Percentiles rank a stretch among this genome's conserved stretches.
Conservation (phyloP, 2,329 filamentous ascomycete genomes). For the Xylaria arbuscula region DNA sequence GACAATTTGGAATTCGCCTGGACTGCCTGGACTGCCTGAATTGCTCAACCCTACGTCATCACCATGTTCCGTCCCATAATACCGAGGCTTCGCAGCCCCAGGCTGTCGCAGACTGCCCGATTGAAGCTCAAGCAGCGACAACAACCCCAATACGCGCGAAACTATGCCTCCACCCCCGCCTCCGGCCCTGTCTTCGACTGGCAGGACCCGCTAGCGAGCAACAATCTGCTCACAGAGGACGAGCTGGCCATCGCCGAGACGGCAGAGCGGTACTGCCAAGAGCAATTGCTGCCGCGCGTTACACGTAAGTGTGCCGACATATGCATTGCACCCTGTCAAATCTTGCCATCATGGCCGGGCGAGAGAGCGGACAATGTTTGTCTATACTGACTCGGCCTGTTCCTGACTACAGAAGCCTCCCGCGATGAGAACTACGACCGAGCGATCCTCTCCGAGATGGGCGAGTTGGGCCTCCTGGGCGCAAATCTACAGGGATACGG, state of each 20-base stretch:
- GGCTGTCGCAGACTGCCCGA: slow-evolving; percentile 35
- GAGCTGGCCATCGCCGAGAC: slow-evolving; percentile 91
- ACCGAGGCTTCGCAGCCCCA: slow-evolving; percentile 37
- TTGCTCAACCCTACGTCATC: slow-evolving; percentile 21
- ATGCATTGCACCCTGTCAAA: neutral
- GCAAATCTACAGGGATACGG: slow-evolving; percentile 88
- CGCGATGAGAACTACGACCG: slow-evolving; percentile 87
- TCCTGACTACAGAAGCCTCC: slow-evolving; percentile 55
- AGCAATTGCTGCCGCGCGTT: slow-evolving; percentile 84
- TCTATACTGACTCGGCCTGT: slow-evolving; percentile 30
- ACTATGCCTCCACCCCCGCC: slow-evolving; percentile 49
- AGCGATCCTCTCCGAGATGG: slow-evolving; percentile 90
- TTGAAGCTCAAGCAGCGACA: slow-evolving; percentile 33
- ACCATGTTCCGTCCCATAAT: slow-evolving; percentile 46
- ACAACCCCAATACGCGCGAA: slow-evolving; percentile 33
- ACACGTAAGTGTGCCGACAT: slow-evolving; percentile 69
- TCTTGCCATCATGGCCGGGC: neutral
- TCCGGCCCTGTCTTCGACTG: slow-evolving; percentile 75
- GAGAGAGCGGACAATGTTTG: neutral
- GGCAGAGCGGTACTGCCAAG: slow-evolving; percentile 93
- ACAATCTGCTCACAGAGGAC: slow-evolving; percentile 85
- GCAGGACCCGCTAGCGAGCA: slow-evolving; percentile 85
- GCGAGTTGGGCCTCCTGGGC: slow-evolving; percentile 87
- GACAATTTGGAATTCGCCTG: neutral
- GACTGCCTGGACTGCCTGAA: neutral